A percentile compares a stretch with the other conserved stretches of the same genome.
These are phyloP conservation scores for Salix brachista DNA, from an alignment of 345 rosid species.

Conservation along the genomic window DNA sequence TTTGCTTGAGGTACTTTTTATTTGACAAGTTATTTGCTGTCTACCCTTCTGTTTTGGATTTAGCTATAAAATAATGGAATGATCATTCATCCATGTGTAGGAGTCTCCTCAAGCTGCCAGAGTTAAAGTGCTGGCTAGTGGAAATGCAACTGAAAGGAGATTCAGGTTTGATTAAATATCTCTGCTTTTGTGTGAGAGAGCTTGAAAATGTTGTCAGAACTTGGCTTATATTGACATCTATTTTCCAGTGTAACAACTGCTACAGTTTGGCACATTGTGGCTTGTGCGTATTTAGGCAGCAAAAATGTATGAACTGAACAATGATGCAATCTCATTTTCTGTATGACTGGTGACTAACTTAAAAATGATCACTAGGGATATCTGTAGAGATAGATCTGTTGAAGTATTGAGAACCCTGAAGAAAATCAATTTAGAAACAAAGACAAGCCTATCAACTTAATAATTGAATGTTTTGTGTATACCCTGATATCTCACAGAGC, in stretches of 20 bases:
- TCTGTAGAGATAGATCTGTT: background rate
- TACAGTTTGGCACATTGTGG: background rate
- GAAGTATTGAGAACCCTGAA: background rate
- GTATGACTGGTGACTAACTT: background rate
- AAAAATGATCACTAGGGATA: background rate
- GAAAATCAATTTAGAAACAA: background rate
- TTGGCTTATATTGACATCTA: background rate
- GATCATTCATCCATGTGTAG: constrained; percentile 37
- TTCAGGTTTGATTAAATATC: constrained; percentile 54
- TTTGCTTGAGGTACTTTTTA: constrained; percentile 67
- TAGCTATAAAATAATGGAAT: constrained; percentile 12
- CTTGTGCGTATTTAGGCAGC: background rate
- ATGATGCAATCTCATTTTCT: background rate
- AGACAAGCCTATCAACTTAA: background rate
- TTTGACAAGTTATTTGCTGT: background rate
- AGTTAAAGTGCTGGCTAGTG: constrained; percentile 93
- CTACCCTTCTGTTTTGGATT: background rate
- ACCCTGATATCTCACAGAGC: background rate
- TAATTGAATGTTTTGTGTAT: background rate
- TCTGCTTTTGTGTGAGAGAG: background rate
- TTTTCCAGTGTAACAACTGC: background rate
- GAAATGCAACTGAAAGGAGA: constrained; percentile 91
- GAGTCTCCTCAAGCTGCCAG: constrained; percentile 99
- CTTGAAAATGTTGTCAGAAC: background rate
- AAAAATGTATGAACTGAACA: background rate